Conservation (phyloP, 805 yeast genomes). For the Dipodascus albidus region DNA sequence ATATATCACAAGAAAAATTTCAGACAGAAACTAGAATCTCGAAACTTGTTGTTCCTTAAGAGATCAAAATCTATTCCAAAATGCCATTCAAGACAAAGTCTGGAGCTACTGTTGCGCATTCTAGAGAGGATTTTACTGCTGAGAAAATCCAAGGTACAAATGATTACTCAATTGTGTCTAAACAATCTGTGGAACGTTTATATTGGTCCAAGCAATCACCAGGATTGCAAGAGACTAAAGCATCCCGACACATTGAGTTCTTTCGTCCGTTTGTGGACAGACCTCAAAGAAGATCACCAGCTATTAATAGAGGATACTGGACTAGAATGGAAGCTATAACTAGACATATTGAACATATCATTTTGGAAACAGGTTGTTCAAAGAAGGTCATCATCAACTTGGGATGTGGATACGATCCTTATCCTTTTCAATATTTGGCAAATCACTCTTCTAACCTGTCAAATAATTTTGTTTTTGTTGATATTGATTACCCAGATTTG, state of each 20-base stretch:
- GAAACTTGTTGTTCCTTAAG: no score
- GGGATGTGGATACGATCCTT: slow-evolving; percentile 70
- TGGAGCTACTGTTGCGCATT: not conserved
- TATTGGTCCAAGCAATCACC: slow-evolving; percentile 21
- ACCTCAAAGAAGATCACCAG: slow-evolving; percentile 61
- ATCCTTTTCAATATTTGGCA: slow-evolving; percentile 42
- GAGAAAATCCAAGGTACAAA: slow-evolving; percentile 75
- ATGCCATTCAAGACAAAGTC: not conserved
- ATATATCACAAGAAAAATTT: no score
- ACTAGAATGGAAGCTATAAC: slow-evolving; percentile 61
- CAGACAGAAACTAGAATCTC: no score
- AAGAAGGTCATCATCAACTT: slow-evolving; percentile 44
- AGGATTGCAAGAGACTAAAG: slow-evolving; percentile 3
- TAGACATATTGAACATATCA: slow-evolving; percentile 38
- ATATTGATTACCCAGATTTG: slow-evolving; percentile 66
- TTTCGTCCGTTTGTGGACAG: slow-evolving; percentile 59
- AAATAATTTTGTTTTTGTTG: slow-evolving; percentile 41
- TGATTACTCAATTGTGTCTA: slow-evolving; percentile 72
- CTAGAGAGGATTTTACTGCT: slow-evolving; percentile 28
- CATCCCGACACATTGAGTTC: slow-evolving; percentile 27
- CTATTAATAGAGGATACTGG: slow-evolving; percentile 79
- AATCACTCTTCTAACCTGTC: slow-evolving; percentile 4
- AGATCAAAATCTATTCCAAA: no score
- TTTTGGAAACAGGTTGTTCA: slow-evolving; percentile 19
- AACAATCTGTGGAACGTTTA: slow-evolving; percentile 63